Percentiles rank a stretch among this genome's conserved stretches.
Evolutionary conservation across 805 yeast species (phyloP).

Genomic region (Lipomyces yamadae): DNA sequence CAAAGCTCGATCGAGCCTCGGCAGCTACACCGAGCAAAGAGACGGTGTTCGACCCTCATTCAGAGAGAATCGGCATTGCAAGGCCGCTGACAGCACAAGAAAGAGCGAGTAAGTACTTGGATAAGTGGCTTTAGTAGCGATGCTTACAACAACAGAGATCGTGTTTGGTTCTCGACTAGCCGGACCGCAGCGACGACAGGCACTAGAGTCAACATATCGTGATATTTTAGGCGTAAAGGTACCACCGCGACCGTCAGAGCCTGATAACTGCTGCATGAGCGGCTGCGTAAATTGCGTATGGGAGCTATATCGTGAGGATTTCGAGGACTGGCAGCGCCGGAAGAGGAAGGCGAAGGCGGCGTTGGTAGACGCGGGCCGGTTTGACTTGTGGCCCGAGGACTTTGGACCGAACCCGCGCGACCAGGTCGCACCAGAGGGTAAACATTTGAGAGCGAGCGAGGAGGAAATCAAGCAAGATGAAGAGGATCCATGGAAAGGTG

Average conservation of each 20-base stretch:
- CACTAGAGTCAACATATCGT: constrained; percentile 27
- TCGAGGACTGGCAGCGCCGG: constrained; percentile 74
- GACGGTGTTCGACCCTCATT: constrained; percentile 16
- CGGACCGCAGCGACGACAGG: constrained; percentile 28
- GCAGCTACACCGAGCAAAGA: background rate
- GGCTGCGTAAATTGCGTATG: constrained; percentile 98
- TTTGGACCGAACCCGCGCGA: constrained; percentile 59
- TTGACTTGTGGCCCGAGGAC: constrained; percentile 65
- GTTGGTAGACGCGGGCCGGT: constrained; percentile 46
- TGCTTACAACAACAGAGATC: constrained; percentile 12
- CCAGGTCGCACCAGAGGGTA: constrained; percentile 32
- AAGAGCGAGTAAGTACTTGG: constrained; percentile 31
- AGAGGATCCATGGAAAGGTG: constrained; percentile 59
- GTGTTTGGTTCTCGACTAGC: constrained; percentile 38
- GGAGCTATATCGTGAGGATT: constrained; percentile 88
- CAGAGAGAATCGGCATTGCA: constrained; percentile 12
- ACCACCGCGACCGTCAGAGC: constrained; percentile 84
- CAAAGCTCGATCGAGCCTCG: background rate
- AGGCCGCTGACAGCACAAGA: constrained; percentile 30
- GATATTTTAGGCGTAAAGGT: constrained; percentile 63
- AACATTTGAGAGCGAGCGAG: constrained; percentile 14
- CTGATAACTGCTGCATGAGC: constrained; percentile 96
- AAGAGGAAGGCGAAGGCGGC: constrained; percentile 63
- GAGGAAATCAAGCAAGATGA: constrained; percentile 42
- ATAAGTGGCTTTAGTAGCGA: background rate